Base-by-base conservation (phyloP, 2,329 filamentous ascomycete species). In the Neofusicoccum laricinum region DNA sequence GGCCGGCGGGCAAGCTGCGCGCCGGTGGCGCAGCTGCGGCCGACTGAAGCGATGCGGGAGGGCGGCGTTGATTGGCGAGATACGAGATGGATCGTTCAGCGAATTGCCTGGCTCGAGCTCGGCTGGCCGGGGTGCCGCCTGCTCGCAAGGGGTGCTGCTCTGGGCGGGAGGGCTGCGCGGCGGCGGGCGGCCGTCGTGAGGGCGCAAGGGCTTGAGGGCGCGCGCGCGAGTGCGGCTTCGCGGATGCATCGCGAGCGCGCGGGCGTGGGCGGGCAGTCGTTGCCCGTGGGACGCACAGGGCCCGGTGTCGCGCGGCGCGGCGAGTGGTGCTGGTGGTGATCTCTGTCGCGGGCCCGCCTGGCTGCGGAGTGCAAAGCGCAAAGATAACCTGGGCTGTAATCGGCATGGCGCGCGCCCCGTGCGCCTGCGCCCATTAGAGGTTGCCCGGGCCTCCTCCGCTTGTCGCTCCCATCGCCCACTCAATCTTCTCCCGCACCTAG, bases 401-500 rank as follows among this genome's bases (percentile, higher is more conserved):
- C 55, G 55, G 55, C 55, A 59, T 46, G 40, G 55, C 55, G 55
- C 55, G 55, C 40, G 55, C 55, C 30, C 55, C 55, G 55, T 59
- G 55, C 55, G 25, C 55, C 30, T 34, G 21, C 21, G 40, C 51
- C 55, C 55, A 59, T 59, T 59, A 46, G 55, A 59, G 46, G 55
- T 59, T 59, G 55, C 55, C 55, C 55, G 55, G 55, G 55, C 55
- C 53, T 58, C 53, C 53, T 58, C 53, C 53, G 53, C 53, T n/a
- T 59, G 55, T 48, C 55, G 41, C 55, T 59, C 55, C 41, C 55
- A 59, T 59, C 55, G 55, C 55, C 59, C 59, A 50, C 59, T 63
- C 59, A 46, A 51, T 51, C 48, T 40, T 53, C 61, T 51, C 49
- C 61, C 38, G 38, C 61, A 63, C 61, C 61, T 43, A 40, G 40